phyloP scores from a whole-genome alignment of 345 rosid genomes.

The Lepidium africanum region DNA sequence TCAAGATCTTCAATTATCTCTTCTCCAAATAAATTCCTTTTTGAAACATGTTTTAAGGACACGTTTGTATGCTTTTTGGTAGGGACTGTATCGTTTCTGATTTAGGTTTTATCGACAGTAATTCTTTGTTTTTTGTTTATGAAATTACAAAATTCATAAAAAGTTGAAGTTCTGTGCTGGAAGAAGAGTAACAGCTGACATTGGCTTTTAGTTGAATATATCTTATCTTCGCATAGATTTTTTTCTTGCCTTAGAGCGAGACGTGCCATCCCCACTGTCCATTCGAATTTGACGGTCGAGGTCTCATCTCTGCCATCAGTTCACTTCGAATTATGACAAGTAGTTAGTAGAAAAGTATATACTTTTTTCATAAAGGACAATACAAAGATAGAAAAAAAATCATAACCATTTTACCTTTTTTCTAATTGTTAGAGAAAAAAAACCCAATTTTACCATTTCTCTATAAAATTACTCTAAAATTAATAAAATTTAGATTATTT shows the following conservation, averaged over 20 bases:
- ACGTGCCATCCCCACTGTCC: conserved; percentile 31
- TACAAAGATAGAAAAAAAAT: too few species aligned
- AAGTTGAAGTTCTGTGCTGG: not conserved
- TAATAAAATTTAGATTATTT: too few species aligned
- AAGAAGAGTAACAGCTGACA: not conserved
- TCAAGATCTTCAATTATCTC: not conserved
- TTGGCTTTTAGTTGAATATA: conserved; percentile 14
- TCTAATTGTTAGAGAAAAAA: too few species aligned
- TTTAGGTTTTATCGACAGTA: not conserved
- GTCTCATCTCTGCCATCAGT: conserved; percentile 8
- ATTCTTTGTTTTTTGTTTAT: not conserved
- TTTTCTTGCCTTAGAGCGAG: conserved; percentile 2
- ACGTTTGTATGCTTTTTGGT: conserved; percentile 2
- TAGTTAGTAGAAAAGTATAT: not conserved
- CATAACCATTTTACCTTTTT: too few species aligned
- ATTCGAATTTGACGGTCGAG: conserved; percentile 24
- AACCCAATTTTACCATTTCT: too few species aligned
- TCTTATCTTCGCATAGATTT: conserved; percentile 21
- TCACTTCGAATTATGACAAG: conserved; percentile 8
- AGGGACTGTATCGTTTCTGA: conserved; percentile 11
- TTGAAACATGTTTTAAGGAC: conserved; percentile 11
- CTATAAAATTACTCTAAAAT: too few species aligned
- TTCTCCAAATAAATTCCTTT: conserved; percentile 10
- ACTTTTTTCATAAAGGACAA: too few species aligned
- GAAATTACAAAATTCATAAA: not conserved